Evolutionary conservation across 805 yeast species (phyloP), one percentile per base, ranked within the genome.

Genomic region (Schizosaccharomyces japonicus): DNA sequence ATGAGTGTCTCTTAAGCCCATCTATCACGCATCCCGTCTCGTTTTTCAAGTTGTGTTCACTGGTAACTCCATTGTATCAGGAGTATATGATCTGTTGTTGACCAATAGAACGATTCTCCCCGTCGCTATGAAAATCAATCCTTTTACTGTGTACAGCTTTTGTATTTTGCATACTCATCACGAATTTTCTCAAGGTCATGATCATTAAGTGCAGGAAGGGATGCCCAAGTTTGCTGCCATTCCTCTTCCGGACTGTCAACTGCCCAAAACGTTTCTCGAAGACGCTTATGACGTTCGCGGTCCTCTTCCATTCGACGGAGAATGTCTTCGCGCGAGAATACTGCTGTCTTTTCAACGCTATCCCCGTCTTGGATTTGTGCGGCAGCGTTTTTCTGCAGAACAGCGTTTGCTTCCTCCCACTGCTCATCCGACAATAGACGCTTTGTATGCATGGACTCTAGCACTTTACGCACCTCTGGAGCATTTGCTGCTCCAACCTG

Each of bases 301-400:
- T 87, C 96, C 52, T 78, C 85, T 58, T 87, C 95, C 77, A 87
- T 83, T 50, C 96, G 65, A 32, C 73, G 69, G 15, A 83, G 58
- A 15, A 80, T 74, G 53, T 78, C 82, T 44, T 73, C 69, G 30
- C 57, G 57, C 1, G 67, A 54, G 26, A 64, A 53, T 7, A 45
- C 19, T 19, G 50, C 34, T 28, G 27, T 13, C 15, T 25, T 19
- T 3, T 15, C 27, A 15, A 13, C 15, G 28, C 13, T 21, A 5
- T 36, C 42, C 17, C 42, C 42, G 17, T 25, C 25, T 23, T 36
- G 17, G n/a, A n/a, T n/a, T 25, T 27, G 17, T 23, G 42, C 27
- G 15, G 32, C 23, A 31, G 48, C 53, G 11, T 53, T 47, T 39
- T 49, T 49, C 3, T 31, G 40, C 15, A 55, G 44, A 21, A 42